phyloP scores from a whole-genome alignment of 2,329 filamentous ascomycete genomes.

The Xylaria polymorpha region DNA sequence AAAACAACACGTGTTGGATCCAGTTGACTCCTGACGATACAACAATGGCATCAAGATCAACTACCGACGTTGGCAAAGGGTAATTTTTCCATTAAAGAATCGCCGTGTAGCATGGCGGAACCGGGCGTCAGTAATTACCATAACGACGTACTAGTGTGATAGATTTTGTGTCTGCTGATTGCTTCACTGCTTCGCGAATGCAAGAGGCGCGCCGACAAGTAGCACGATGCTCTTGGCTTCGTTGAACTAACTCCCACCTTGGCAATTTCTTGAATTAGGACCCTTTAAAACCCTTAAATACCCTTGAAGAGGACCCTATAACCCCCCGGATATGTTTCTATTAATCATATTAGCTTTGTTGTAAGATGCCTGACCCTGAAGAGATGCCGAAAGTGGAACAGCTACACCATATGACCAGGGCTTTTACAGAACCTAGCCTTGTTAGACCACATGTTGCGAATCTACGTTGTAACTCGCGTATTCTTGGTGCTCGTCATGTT shows the following conservation, averaged over 20 bases:
- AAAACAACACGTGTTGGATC: slow-evolving; percentile 9
- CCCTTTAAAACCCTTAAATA: neutral
- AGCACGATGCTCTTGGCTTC: slow-evolving; percentile 14
- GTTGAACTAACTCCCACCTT: slow-evolving; percentile 51
- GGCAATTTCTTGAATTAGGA: slow-evolving; percentile 47
- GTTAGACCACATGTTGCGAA: slow-evolving; percentile 30
- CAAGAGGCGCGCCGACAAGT: slow-evolving; percentile 16
- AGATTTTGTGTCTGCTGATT: slow-evolving; percentile 22
- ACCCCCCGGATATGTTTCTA: neutral
- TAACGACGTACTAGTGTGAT: neutral
- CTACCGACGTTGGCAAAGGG: neutral
- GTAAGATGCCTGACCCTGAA: neutral
- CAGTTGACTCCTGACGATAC: slow-evolving; percentile 8
- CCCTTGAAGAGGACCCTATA: neutral
- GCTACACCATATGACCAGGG: neutral
- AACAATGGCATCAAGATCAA: neutral
- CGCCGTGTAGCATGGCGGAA: slow-evolving; percentile 1
- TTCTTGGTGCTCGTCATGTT: neutral
- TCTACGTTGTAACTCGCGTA: slow-evolving; percentile 31
- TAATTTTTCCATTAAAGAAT: neutral
- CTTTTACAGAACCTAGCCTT: neutral
- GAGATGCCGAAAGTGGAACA: slow-evolving; percentile 4
- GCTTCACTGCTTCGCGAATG: slow-evolving; percentile 8
- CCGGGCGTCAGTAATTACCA: neutral
- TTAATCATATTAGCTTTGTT: neutral